Evolutionary conservation across 192 early-diverging fungal genomes (phyloP).

Genomic region (Fimicolochytrium jonesii): DNA sequence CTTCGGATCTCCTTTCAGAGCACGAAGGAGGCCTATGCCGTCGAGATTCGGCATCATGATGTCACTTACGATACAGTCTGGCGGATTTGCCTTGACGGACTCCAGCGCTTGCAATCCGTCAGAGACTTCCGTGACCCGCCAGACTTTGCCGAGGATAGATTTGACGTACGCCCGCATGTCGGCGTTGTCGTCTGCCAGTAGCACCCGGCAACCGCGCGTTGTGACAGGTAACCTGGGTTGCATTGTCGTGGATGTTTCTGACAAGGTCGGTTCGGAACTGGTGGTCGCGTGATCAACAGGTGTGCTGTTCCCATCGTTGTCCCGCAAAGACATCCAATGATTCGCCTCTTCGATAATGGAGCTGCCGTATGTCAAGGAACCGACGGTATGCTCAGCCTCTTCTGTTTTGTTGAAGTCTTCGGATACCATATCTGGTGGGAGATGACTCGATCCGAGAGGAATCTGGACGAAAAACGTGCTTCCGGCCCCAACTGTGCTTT

Average conservation of each 20-base stretch:
- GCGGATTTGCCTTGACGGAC: background rate
- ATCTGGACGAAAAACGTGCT: conserved; percentile 46
- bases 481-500: conserved; percentile 40
- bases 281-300: background rate
- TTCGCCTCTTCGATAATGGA: conserved; percentile 24
- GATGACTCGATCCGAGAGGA: conserved; percentile 45
- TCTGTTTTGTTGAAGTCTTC: conserved; percentile 30
- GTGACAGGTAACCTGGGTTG: background rate
- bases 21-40: conserved; percentile 47
- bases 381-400: background rate
- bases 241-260: background rate
- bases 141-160: conserved; percentile 4
- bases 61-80: conserved; percentile 34
- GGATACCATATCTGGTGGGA: conserved; percentile 35
- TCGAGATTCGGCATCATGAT: conserved; percentile 65
- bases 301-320: conserved; percentile 3
- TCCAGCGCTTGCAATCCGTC: conserved; percentile 30
- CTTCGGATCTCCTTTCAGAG: conserved; percentile 28
- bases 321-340: conserved; percentile 5
- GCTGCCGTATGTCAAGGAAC: conserved; percentile 15
- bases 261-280: conserved; percentile 9
- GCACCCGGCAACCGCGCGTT: conserved; percentile 17
- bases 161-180: conserved; percentile 37
- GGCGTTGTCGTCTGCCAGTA: conserved; percentile 42
- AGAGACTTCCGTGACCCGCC: conserved; percentile 24